Evolutionary conservation across 1,139 yeast genomes (phyloP), one percentile per base, ranked within the genome.

Genomic region (Suhomyces ambrosiae): DNA sequence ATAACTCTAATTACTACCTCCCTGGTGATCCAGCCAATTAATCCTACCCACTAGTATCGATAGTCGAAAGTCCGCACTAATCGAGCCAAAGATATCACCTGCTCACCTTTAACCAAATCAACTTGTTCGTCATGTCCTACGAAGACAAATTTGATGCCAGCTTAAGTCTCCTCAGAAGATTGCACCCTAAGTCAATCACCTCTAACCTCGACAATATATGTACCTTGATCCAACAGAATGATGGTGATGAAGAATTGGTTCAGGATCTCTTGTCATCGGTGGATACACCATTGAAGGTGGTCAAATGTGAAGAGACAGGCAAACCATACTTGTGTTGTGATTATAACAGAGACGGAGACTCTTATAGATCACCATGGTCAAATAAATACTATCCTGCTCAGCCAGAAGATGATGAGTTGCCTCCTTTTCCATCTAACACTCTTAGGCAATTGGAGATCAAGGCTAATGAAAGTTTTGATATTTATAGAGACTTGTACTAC

Each of bases 291-390:
- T 70, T 92, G 50, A 65, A 68, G 31, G 68, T 81, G 28, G 60
- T 71, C 35, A 71, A 70, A 30, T 92, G 95, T 58, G 53, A 64
- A 27, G 60, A 71, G 40, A 60, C 80, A 7, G 86, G 86, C 14
- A 85, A 84, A 59, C 76, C 77, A 44, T 92, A 73, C 59, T 71
- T 92, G 46, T 79, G 92, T 38, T 92, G 98, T 63, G 98, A 92
- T 59, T 92, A 90, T 61, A 92, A 92, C 61, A 74, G 98, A 48
- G 98, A 92, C 54, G 92, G 95, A 5, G 97, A 92, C 61, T 82
- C 92, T 22, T 86, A 77, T 64, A 75, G 97, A 50, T 86, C 96
- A 0, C 98, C 98, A 3, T 90, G 94, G 90, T 76, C 89, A 21
- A 88, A 88, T 56, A 72, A 76, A 47, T 92, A 86, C 61, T 80